Conservation (phyloP, 2,329 filamentous ascomycete species). For the Thelonectria rubi region DNA sequence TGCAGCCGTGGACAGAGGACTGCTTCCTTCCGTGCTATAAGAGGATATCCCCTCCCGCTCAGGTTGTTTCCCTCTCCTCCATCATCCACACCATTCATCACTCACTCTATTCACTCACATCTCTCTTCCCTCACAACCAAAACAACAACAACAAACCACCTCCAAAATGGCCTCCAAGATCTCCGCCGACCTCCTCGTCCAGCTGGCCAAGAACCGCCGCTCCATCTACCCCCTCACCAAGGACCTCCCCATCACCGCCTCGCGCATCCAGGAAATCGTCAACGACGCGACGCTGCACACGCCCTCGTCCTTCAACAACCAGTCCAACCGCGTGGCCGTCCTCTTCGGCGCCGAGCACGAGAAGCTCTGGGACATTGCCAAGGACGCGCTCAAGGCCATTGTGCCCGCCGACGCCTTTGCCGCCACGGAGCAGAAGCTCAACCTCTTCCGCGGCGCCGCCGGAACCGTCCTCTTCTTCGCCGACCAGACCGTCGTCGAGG, state of each 20-base stretch:
- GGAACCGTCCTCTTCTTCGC: slow-evolving; percentile 91
- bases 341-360: slow-evolving; percentile 86
- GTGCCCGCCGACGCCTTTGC: slow-evolving; percentile 73
- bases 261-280: slow-evolving; percentile 72
- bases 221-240: slow-evolving; percentile 74
- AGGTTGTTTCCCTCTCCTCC: not conserved
- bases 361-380: slow-evolving; percentile 82
- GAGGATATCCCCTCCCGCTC: slow-evolving; percentile 3
- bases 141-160: slow-evolving; percentile 26
- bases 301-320: slow-evolving; percentile 89
- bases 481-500: slow-evolving; percentile 73
- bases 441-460: slow-evolving; percentile 73
- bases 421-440: slow-evolving; percentile 55
- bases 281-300: slow-evolving; percentile 71
- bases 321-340: slow-evolving; percentile 80
- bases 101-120: slow-evolving; percentile 3
- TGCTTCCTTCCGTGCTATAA: slow-evolving; percentile 7
- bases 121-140: slow-evolving; percentile 10
- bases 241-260: slow-evolving; percentile 60
- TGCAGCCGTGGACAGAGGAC: not conserved
- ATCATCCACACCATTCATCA: no score
- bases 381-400: slow-evolving; percentile 59
- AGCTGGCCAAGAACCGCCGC: slow-evolving; percentile 73
- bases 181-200: slow-evolving; percentile 64
- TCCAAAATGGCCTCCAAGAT: slow-evolving; percentile 56